These are phyloP conservation scores for Gnomoniopsis sp. DNA, from an alignment of 2,329 filamentous ascomycete species.

Conservation along the genomic window DNA sequence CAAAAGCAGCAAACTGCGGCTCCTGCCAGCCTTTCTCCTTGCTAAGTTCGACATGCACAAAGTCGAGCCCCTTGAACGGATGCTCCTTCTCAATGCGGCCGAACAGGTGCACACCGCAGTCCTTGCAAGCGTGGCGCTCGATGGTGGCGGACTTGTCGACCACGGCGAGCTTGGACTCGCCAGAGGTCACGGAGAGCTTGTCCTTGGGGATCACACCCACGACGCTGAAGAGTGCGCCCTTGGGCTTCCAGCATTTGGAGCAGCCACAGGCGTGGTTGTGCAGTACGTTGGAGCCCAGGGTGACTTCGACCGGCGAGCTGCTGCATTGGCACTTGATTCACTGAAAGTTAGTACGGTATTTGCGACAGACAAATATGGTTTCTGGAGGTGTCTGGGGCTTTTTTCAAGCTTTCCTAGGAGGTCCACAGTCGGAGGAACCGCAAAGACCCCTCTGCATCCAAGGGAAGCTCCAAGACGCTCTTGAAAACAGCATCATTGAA, in stretches of 20 bases:
- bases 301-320: conserved; percentile 53
- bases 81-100: conserved; percentile 64
- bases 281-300: conserved; percentile 53
- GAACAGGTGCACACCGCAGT: conserved; percentile 61
- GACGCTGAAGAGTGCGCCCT: conserved; percentile 60
- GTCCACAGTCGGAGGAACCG: too few relatives aligned
- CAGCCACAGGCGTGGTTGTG: conserved; percentile 72
- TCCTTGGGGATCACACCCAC: conserved; percentile 58
- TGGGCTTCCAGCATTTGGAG: conserved; percentile 70
- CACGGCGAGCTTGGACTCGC: conserved; percentile 53
- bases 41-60: conserved; percentile 63
- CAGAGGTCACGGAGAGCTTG: conserved; percentile 53
- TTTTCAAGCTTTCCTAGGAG: too few relatives aligned
- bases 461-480: too few relatives aligned
- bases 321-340: conserved; percentile 50
- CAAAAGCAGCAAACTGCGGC: conserved; percentile 67
- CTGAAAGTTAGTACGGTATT: too few relatives aligned
- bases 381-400: too few relatives aligned
- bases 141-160: conserved; percentile 56
- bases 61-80: conserved; percentile 66
- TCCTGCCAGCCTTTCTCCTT: conserved; percentile 65
- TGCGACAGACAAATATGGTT: too few relatives aligned
- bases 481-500: too few relatives aligned
- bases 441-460: too few relatives aligned
- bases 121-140: conserved; percentile 56